phyloP scores from a whole-genome alignment of 805 yeast species.

The Barnettozyma vustinii region DNA sequence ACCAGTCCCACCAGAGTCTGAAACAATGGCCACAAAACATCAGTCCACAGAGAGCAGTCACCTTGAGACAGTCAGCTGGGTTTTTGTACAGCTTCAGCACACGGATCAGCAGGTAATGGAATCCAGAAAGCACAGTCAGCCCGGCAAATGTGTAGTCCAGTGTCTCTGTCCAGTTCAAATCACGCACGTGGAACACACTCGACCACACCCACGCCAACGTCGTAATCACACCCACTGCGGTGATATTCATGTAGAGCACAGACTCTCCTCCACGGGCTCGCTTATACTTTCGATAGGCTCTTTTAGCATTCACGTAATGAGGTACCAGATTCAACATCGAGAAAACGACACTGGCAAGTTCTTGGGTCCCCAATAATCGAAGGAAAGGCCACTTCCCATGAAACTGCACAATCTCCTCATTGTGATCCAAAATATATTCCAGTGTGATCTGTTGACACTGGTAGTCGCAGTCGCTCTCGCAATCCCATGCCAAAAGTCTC shows the following conservation, averaged over 20 bases:
- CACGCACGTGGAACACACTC: slow-evolving; percentile 84
- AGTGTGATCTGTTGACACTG: slow-evolving; percentile 83
- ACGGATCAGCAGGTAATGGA: slow-evolving; percentile 62
- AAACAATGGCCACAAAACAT: slow-evolving; percentile 62
- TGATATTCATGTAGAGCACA: slow-evolving; percentile 29
- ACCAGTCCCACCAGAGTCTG: slow-evolving; percentile 69
- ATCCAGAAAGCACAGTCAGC: slow-evolving; percentile 74
- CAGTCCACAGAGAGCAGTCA: slow-evolving; percentile 37
- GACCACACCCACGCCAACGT: slow-evolving; percentile 88
- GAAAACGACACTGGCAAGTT: slow-evolving; percentile 72
- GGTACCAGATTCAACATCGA: slow-evolving; percentile 68
- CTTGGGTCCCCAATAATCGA: slow-evolving; percentile 78
- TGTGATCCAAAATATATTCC: slow-evolving; percentile 36
- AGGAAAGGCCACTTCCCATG: slow-evolving; percentile 98
- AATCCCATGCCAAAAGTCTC: slow-evolving; percentile 61
- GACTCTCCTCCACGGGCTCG: slow-evolving; percentile 1
- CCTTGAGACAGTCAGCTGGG: slow-evolving; percentile 29
- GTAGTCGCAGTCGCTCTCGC: slow-evolving; percentile 82
- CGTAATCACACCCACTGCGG: slow-evolving; percentile 55
- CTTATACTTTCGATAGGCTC: slow-evolving; percentile 20
- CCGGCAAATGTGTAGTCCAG: slow-evolving; percentile 93
- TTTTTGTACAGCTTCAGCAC: slow-evolving; percentile 50
- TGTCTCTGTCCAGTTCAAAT: slow-evolving; percentile 71
- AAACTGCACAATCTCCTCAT: slow-evolving; percentile 69
- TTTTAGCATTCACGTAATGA: slow-evolving; percentile 45